Conservation (phyloP, 352 stramenopile species). For the Saprolegnia parasitica region DNA sequence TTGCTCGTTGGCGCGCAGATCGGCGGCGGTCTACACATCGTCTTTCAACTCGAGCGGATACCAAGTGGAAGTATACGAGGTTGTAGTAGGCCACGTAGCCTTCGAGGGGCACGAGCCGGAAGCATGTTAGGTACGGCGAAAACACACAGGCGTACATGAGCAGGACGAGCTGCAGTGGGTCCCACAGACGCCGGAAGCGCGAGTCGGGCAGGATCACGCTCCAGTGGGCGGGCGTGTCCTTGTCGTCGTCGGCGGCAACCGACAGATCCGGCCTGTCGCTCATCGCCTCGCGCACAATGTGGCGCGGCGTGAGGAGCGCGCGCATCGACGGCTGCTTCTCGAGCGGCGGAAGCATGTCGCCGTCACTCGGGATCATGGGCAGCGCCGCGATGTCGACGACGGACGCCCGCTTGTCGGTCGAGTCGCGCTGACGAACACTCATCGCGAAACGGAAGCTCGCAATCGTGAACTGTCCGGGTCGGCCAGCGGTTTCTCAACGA, state of each 20-base stretch:
- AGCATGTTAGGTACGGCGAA: slow-evolving; percentile 31
- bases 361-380: neutral
- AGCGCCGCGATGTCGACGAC: neutral
- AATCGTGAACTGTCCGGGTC: neutral
- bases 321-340: neutral
- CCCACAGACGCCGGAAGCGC: slow-evolving; percentile 31
- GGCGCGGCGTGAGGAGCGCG: neutral
- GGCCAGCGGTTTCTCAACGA: no score
- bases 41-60: neutral
- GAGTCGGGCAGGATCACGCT: slow-evolving; percentile 26
- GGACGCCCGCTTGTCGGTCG: neutral
- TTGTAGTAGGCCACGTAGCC: slow-evolving; percentile 8
- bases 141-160: slow-evolving; percentile 32
- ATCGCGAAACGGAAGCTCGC: neutral
- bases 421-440: neutral
- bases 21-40: neutral
- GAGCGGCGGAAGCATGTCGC: neutral
- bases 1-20: neutral
- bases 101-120: neutral
- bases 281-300: neutral
- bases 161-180: slow-evolving; percentile 26
- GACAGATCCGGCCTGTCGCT: neutral
- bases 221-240: neutral
- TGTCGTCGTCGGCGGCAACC: neutral
- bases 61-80: neutral